Evolutionary conservation across 306 rosid genomes (phyloP).

Genomic region (Trifolium dubium): DNA sequence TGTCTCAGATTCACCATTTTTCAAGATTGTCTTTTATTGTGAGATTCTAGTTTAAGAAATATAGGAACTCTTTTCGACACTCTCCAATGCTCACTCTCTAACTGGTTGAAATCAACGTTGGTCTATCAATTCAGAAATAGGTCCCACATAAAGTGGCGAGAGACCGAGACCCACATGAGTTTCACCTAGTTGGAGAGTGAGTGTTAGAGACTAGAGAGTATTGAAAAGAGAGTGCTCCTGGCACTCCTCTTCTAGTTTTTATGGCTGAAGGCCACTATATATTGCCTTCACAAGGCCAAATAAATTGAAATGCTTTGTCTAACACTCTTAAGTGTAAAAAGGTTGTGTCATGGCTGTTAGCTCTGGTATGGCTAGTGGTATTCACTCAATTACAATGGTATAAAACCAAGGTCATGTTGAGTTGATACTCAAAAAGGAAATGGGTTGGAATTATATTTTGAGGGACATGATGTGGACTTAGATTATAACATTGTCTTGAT

Average conservation of each 20-base stretch:
- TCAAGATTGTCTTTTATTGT: constrained; percentile 17
- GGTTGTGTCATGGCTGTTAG: background rate
- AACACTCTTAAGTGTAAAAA: constrained; percentile 20
- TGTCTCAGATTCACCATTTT: constrained; percentile 7
- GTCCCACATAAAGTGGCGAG: too few species aligned
- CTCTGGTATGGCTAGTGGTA: background rate
- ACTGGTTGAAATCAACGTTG: too few species aligned
- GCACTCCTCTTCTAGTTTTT: background rate
- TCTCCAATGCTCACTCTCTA: too few species aligned
- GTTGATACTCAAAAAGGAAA: constrained; percentile 16
- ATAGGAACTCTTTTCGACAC: too few species aligned
- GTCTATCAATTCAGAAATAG: too few species aligned
- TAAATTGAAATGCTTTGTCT: constrained; percentile 2
- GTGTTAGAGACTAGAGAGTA: too few species aligned
- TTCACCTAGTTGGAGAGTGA: too few species aligned
- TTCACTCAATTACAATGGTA: constrained; percentile 5
- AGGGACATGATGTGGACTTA: constrained; percentile 14
- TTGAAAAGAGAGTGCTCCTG: too few species aligned
- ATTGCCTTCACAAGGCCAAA: constrained; percentile 27
- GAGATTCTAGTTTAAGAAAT: constrained; percentile 15
- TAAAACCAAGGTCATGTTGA: constrained; percentile 34
- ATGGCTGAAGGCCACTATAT: constrained; percentile 23
- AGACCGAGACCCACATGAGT: too few species aligned
- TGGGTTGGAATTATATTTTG: background rate
- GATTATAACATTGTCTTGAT: background rate